phyloP scores from a whole-genome alignment of 495 filamentous ascomycete species.

The Hamigera avellanea region DNA sequence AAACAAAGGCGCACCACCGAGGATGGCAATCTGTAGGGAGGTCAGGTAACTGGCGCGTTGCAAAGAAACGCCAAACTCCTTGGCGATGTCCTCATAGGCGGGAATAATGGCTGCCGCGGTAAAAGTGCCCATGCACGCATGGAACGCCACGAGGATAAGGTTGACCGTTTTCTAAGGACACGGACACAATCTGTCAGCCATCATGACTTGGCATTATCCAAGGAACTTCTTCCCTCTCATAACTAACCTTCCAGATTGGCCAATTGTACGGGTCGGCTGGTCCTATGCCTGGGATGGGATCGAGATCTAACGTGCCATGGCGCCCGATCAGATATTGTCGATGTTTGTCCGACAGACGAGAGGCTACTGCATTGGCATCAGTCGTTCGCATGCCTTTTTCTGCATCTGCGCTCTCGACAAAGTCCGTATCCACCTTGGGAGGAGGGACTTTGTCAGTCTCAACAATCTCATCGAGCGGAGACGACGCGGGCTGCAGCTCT shows the following conservation, averaged over 20 bases:
- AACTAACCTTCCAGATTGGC: conserved; percentile 41
- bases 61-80: conserved; percentile 26
- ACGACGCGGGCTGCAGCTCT: background rate
- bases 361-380: background rate
- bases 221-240: background rate
- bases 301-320: conserved; percentile 43
- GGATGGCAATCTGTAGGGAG: conserved; percentile 36
- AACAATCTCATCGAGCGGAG: background rate
- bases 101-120: conserved; percentile 42
- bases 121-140: conserved; percentile 46
- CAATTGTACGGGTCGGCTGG: conserved; percentile 46
- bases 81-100: conserved; percentile 35
- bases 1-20: conserved; percentile 37
- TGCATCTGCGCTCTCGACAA: background rate
- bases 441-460: background rate
- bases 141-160: conserved; percentile 40
- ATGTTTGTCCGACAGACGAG: conserved; percentile 12
- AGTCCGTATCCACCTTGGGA: background rate
- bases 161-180: conserved; percentile 38
- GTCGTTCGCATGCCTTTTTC: background rate
- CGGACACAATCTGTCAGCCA: conserved; percentile 4
- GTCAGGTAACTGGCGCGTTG: conserved; percentile 38
- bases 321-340: conserved; percentile 39
- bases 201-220: background rate
- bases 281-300: conserved; percentile 37